phyloP scores from a whole-genome alignment of 495 filamentous ascomycete species.

The Lasiosphaeria miniovina region DNA sequence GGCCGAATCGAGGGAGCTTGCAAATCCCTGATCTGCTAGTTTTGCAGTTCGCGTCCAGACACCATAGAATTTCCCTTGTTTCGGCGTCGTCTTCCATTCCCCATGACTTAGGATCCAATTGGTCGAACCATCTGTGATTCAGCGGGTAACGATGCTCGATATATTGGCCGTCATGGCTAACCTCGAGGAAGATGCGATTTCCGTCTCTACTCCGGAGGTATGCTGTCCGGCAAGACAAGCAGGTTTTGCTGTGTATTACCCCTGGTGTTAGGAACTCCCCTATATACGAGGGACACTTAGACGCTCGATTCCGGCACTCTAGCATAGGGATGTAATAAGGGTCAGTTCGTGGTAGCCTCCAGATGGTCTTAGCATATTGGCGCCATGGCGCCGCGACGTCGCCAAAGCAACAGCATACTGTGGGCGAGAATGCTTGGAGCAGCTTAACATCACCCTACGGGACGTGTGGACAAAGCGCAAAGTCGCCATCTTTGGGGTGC shows the following conservation, averaged over 20 bases:
- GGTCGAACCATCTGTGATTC: neutral
- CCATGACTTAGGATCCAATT: neutral
- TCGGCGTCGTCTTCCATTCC: neutral
- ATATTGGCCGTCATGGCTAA: neutral
- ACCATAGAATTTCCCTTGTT: neutral
- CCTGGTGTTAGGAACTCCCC: neutral
- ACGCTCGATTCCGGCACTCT: neutral
- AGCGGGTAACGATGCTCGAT: neutral
- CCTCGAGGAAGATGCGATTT: neutral
- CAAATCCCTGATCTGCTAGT: no score
- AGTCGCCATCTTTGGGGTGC: neutral
- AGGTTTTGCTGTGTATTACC: neutral
- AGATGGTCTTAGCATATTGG: neutral
- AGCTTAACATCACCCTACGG: neutral
- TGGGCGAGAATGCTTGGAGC: neutral
- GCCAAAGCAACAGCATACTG: neutral
- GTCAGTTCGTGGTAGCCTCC: neutral
- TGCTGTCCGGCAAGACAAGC: neutral
- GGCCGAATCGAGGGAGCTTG: no score
- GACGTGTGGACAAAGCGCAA: neutral
- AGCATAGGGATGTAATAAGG: neutral
- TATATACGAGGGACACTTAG: neutral
- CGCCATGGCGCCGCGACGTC: neutral
- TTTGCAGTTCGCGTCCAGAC: neutral
- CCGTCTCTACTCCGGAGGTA: neutral